Conservation (phyloP, 371 early-diverging fungal species). For the Mycotypha africana region DNA sequence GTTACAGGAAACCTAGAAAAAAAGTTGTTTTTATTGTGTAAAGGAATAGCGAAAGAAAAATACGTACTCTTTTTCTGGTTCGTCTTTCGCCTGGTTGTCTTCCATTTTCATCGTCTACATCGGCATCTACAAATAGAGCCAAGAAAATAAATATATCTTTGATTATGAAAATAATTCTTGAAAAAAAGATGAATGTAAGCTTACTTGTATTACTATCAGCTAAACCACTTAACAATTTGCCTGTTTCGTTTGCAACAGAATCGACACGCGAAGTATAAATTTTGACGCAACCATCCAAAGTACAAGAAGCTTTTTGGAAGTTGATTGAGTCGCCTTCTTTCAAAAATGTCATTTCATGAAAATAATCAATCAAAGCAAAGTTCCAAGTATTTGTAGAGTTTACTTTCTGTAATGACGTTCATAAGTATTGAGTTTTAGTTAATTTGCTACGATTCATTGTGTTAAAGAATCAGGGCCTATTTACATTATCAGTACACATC, state of each 20-base stretch:
- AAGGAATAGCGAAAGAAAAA: background rate
- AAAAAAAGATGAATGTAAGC: background rate
- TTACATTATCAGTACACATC: conserved; percentile 93
- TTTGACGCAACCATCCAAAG: conserved; percentile 98
- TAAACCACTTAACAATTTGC: conserved; percentile 86
- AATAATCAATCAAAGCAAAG: conserved; percentile 97
- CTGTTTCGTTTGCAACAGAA: conserved; percentile 95
- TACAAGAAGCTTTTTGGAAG: conserved; percentile 99
- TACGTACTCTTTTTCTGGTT: background rate
- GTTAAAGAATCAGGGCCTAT: no score
- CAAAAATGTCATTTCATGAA: conserved; percentile 92
- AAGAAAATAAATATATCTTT: background rate
- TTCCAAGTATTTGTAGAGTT: conserved; percentile 97
- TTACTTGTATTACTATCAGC: conserved; percentile 61
- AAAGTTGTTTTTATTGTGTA: background rate
- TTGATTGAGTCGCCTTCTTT: conserved; percentile 96
- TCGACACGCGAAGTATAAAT: conserved; percentile 99
- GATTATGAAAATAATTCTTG: background rate
- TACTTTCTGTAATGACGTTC: conserved; percentile 76
- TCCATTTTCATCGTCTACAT: conserved; percentile 45
- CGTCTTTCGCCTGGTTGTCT: conserved; percentile 48
- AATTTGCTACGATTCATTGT: no score
- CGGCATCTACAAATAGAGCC: conserved; percentile 17
- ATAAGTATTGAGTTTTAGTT: no score
- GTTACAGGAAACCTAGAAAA: background rate